Evolutionary conservation across 768 basidiomycete genomes (phyloP), one percentile per base, ranked within the genome.

Genomic region (Mycena rosella): DNA sequence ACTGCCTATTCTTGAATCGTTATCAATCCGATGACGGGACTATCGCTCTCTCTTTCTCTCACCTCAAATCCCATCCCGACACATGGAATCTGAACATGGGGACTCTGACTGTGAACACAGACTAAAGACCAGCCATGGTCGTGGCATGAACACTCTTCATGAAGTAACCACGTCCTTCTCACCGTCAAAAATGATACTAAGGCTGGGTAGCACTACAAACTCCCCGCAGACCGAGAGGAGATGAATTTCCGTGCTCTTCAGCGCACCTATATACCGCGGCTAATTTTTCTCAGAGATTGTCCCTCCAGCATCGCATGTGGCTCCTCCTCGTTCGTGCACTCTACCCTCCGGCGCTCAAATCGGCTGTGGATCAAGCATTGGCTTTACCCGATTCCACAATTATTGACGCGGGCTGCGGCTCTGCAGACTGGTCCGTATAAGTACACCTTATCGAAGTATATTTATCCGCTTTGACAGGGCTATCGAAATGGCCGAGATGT

Each of bases 291-390:
- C 36, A 62, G 60, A 62, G 60, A 45, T 36, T 54, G 13, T 53
- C 60, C 17, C 13, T 62, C 30, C 60, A 62, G n/a, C n/a, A n/a
- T n/a, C n/a, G 49, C 51, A 44, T 62, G 60, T 60, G 60, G 60
- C 36, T 22, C 26, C 47, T 60, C 3, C 40, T 62, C 3, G 51
- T 53, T 10, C 49, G 52, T 20, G 52, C 51, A 15, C 49, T 62
- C 13, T 62, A 62, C 29, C 60, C 60, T 32, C 42, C 51, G 20
- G 36, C 40, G 3, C 18, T 62, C 51, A 18, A 29, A 14, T 10
- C 14, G 6, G 29, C 34, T 18, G 29, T 62, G 10, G 51, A 54
- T 24, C 18, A 44, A 22, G 40, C 29, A 18, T 42, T 61, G 18
- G 44, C 9, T 5, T 34, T 24, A 42, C 48, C 36, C 1, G 20